These are phyloP conservation scores for Mucor saturninus DNA, from an alignment of 371 early-diverging fungal genomes.

Conservation along the genomic window DNA sequence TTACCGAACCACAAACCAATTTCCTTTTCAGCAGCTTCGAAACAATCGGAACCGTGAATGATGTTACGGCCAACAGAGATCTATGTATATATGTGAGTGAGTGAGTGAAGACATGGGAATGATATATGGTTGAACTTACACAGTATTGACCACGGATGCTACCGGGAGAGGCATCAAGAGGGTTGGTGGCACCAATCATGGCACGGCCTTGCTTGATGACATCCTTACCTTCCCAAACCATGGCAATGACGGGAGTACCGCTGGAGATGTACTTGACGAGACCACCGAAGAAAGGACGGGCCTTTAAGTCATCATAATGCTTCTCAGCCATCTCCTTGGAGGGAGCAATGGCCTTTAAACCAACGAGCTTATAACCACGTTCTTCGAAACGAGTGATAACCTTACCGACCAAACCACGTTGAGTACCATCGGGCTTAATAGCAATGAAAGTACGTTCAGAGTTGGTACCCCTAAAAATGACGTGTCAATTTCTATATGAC, in stretches of 20 bases:
- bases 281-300: slow-evolving; percentile 88
- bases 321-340: slow-evolving; percentile 73
- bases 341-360: slow-evolving; percentile 61
- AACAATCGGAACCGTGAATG: slow-evolving; percentile 94
- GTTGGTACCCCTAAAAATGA: slow-evolving; percentile 52
- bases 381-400: slow-evolving; percentile 85
- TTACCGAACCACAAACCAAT: slow-evolving; percentile 92
- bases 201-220: slow-evolving; percentile 89
- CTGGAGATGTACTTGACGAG: slow-evolving; percentile 79
- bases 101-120: slow-evolving; percentile 14
- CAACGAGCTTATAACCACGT: slow-evolving; percentile 72
- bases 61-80: slow-evolving; percentile 84
- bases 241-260: slow-evolving; percentile 75
- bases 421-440: slow-evolving; percentile 71
- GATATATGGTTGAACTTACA: slow-evolving; percentile 19
- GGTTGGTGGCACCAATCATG: slow-evolving; percentile 88
- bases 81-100: background rate
- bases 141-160: slow-evolving; percentile 96
- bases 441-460: slow-evolving; percentile 86
- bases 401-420: slow-evolving; percentile 85
- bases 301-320: slow-evolving; percentile 89
- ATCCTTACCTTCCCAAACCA: slow-evolving; percentile 89
- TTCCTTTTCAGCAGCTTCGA: slow-evolving; percentile 91
- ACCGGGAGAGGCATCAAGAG: slow-evolving; percentile 84
- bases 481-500: too few relatives aligned